Evolutionary conservation across 2,329 filamentous ascomycete species (phyloP), one percentile per base, ranked within the genome.

Genomic region (Gnomoniopsis smithogilvyi): DNA sequence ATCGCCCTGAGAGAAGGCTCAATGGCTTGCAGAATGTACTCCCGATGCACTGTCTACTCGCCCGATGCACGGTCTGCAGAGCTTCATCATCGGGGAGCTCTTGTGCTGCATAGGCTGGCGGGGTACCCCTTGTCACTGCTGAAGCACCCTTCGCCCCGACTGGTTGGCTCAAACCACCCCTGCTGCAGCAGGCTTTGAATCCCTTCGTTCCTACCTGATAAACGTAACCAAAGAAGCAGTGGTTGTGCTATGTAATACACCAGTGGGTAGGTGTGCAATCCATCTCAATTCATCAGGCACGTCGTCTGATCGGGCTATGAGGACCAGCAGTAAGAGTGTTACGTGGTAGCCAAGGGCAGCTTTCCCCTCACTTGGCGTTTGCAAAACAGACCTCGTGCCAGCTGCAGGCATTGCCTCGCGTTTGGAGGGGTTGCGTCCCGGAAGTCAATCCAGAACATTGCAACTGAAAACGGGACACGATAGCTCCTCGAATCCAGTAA

Each of bases 71-170:
- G 19, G 17, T 41, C 48, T 45, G 47, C 46, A 48, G 21, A 41
- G 38, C 59, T 51, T 51, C 58, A 58, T 49, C 56, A 38, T 47
- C n/a, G 17, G 45, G 33, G 41, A 43, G 47, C 47, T 41, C 54
- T 45, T 52, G 51, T 45, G 49, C 51, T 54, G 56, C 57, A 59
- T 43, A 33, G n/a, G 41, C 48, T 60, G 57, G 54, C 60, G 60
- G 60, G 60, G 60, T 60, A 45, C 45, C 50, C 60, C 60, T 59
- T 62, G 60, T 54, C 57, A 22, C 24, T 22, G 36, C 53, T 59
- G 43, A 51, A 50, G 33, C 11, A 38, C 19, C 56, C 43, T 56
- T 51, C 36, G 54, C 56, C 58, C 57, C 56, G 57, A 60, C 60
- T 59, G 56, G 52, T 50, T 56, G 60, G 60, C 38, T 33, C 24